Base-by-base conservation (phyloP, 179 eudicot genomes). In the Patellifolia procumbens region DNA sequence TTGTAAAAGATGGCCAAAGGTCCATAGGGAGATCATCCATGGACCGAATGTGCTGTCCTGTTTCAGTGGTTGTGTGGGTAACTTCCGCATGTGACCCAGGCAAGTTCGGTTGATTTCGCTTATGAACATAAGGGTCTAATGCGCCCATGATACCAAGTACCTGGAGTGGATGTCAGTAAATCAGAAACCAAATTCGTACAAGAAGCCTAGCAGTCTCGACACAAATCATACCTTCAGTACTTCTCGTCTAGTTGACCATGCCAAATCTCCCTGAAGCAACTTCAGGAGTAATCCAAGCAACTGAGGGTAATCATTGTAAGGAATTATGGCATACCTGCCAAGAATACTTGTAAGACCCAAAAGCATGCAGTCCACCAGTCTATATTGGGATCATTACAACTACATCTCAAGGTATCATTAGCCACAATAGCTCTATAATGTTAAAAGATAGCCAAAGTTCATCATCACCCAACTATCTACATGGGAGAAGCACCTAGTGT, bases 71-170 rank as follows among this genome's bases (percentile, higher is more conserved):
- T 70, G 92, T 83, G 71, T 91, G 90, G 72, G 84, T 85, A 80
- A 87, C 90, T 80, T 96, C 99, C 63, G 87, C 96, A 74, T 89
- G 98, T 42, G 90, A 83, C 37, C 98, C 97, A 53, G 91, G 91
- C 84, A 89, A 78, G 83, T 91, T 90, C 53, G 85, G 91, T 80
- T 93, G 98, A 82, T 96, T 96, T 74, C 92, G 89, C 83, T 96
- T 96, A 78, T 96, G 98, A 52, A 78, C 91, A 83, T 96, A 97
- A 62, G 99, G 98, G 83, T 96, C 99, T 76, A 93, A 82, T 76
- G 99, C 99, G 69, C 99, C 99, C 98, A 93, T 93, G 77, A 96
- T 96, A 62, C 99, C 98, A 78, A 96, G 92, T 81, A 96, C 99
- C 99, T 96, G 74, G 24, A 68, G 24, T 7, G 6, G 52, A 42